Evolutionary conservation across 2,329 filamentous ascomycete genomes (phyloP), one percentile per base, ranked within the genome.

Genomic region (Uncinocarpus reesii): DNA sequence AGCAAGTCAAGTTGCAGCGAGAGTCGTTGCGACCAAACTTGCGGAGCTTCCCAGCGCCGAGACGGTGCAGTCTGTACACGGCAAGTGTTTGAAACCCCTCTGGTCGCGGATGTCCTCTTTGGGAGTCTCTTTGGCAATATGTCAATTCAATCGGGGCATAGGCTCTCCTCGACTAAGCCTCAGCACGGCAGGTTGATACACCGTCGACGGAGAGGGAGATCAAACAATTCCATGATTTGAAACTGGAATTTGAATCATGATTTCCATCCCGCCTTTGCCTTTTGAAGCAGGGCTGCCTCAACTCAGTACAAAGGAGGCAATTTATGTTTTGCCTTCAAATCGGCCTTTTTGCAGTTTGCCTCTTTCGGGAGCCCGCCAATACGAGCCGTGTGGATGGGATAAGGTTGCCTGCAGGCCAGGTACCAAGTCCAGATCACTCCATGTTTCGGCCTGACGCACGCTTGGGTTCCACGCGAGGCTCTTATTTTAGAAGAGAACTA

Each of bases 361-460:
- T 7, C 24, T 47, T 40, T 10, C 10, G 34, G 44, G 24, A 23
- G 15, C 3, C 7, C 32, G 7, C 34, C 24, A 23, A 34, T 24
- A 18, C 20, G 42, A 21, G 29, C n/a, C n/a, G 28, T 11, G 26
- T 15, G n/a, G 32, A 29, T 10, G 32, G 29, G 35, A 36, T 41
- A 47, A 34, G 26, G 45, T 41, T 41, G 18, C 36, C 13, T 35
- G 36, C 45, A 41, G 45, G n/a, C 11, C 37, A 24, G 35, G 35
- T 40, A 34, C 26, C 26, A 26, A 34, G 34, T 41, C 36, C 45
- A 41, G 36, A 41, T 32, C 32, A 47, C 37, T 47, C 45, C 35
- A 47, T 47, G 45, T 47, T 47, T 47, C 45, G 45, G 35, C 35
- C 45, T 47, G 45, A 47, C 29, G 45, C 45, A 47, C 45, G 45